Evolutionary conservation across 1,284 basidiomycete genomes (phyloP), one percentile per base, ranked within the genome.

Genomic region (Gymnopus androsaceus): DNA sequence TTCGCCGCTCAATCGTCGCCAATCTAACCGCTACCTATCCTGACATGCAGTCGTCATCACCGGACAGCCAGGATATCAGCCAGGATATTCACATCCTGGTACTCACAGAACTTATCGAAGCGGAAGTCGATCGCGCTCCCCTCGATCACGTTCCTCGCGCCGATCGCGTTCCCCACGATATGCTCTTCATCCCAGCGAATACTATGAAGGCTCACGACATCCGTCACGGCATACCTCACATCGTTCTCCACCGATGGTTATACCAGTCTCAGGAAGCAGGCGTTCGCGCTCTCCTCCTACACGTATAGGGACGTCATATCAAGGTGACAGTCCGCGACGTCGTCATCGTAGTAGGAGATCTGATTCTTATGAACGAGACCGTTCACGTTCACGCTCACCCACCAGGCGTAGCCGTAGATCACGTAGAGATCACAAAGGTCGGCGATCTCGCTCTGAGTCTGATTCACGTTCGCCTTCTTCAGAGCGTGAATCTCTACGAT

Each of bases 1-100:
- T 92, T 38, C 84, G 90, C 23, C 82, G 87, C 30, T 81, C 82
- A 14, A 83, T 94, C 59, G 80, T 93, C 27, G 68, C 77, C 6
- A 72, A 78, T 25, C 76, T 92, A 4, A 74, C 81, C 8, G 63
- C 75, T 3, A 67, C 75, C 42, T 88, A 79, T 64, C 84, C 85
- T 1, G 84, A 81, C n/a, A n/a, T n/a, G 4, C 51, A 27, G 37
- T 53, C 15, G 14, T 53, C 14, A 27, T 53, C 11, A 1, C 42
- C 12, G 51, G 41, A 8, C 51, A 42, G 36, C 51, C 51, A 23
- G 17, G n/a, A 11, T 34, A 38, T 3, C 33, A 25, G 12, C 15
- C 33, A 38, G 31, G 34, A 4, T 17, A 25, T 23, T 3, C 36
- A n/a, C 37, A 34, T 49, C 30, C 44, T n/a, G 28, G 31, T 12